Base-by-base conservation (phyloP, 139 green algal species). In the Volvox reticuliferus region DNA sequence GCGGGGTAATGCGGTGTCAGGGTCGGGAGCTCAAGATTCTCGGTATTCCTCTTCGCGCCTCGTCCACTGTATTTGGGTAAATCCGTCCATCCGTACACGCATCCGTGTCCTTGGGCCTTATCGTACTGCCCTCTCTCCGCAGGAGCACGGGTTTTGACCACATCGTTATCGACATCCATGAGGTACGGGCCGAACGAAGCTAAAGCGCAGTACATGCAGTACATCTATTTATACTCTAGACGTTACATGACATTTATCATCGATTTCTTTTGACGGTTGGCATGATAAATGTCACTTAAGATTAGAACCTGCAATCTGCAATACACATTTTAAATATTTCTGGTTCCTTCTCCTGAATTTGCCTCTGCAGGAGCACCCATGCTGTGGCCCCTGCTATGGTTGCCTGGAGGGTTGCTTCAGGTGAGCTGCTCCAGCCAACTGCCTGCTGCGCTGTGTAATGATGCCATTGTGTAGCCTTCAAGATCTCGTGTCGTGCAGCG, bases 131-230 rank as follows among this genome's bases (percentile, higher is more conserved):
- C 9, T 30, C 21, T 73, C n/a, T 16, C 50, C 65, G 67, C 68
- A 82, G 92, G 44, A 93, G 76, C 37, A 95, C 91, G 1, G 88
- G 91, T 1, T 93, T 92, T 83, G 88, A 95, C 28, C 80, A 94
- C 79, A 30, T 95, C 62, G 24, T 89, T 16, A 63, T 94, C 1
- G 36, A 95, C 79, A 94, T 93, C 36, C 79, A 95, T 62, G 93
- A 95, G 75, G 75, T 81, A 55, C 30, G 75, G 35, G 65, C 65
- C 65, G 65, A 24, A 73, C 65, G 21, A 28, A 5, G 21, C 65
- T 26, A 73, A 73, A 24, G n/a, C n/a, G n/a, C n/a, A n/a, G 21
- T 5, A 73, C 65, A 24, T 24, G 21, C 65, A 28, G 12, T 73
- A 2, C 21, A 73, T 12, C 2, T 28, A 73, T 73, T 73, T 28